These are phyloP conservation scores for Citrus glauca DNA, from an alignment of 345 rosid species.

Conservation along the genomic window DNA sequence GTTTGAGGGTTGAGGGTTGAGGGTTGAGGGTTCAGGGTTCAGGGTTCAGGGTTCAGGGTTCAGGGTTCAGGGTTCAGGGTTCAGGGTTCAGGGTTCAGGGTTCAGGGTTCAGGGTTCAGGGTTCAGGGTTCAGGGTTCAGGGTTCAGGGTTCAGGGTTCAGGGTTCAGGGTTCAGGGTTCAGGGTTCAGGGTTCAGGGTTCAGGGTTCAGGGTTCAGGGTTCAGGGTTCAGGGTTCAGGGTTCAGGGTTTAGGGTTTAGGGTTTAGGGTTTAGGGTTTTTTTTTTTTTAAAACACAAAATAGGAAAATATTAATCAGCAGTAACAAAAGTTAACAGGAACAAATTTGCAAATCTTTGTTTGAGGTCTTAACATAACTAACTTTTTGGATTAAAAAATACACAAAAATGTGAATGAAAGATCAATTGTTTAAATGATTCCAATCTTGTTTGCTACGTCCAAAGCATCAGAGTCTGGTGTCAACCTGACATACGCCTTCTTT, in stretches of 20 bases:
- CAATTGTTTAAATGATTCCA: slow-evolving; percentile 59
- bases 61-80: too few relatives aligned
- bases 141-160: too few relatives aligned
- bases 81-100: too few relatives aligned
- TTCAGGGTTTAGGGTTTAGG: background rate
- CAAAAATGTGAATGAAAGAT: background rate
- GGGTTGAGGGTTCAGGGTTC: too few relatives aligned
- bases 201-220: too few relatives aligned
- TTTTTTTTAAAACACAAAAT: slow-evolving; percentile 3
- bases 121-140: too few relatives aligned
- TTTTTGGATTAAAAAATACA: slow-evolving; percentile 5
- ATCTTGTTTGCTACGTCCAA: slow-evolving; percentile 98
- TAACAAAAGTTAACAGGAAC: slow-evolving; percentile 3
- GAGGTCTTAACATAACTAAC: slow-evolving; percentile 5
- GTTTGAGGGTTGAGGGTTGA: background rate
- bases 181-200: too few relatives aligned
- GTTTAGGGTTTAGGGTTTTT: too few relatives aligned
- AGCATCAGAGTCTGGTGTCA: slow-evolving; percentile 90
- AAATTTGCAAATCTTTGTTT: slow-evolving; percentile 3
- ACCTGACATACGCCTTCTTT: slow-evolving; percentile 88
- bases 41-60: too few relatives aligned
- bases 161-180: too few relatives aligned
- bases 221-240: background rate
- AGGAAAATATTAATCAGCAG: background rate
- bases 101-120: too few relatives aligned